Evolutionary conservation across 768 basidiomycete species (phyloP).

Genomic region (Coprinopsis strossmayeri): DNA sequence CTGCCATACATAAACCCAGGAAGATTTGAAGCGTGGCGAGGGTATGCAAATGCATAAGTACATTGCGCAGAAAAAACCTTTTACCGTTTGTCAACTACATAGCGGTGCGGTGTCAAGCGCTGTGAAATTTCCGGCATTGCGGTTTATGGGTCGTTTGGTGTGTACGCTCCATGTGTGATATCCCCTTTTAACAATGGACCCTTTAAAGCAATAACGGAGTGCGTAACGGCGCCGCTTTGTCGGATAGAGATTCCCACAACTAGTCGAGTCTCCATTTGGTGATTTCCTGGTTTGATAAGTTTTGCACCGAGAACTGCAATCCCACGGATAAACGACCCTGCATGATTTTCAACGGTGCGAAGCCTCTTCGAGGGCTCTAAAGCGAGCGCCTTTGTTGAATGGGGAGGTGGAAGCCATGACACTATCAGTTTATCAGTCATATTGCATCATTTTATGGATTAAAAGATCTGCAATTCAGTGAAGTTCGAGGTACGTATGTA

Average conservation of each 20-base stretch:
- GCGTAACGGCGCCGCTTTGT: neutral
- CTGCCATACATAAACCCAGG: too few relatives aligned
- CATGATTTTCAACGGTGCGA: neutral
- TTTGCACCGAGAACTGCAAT: too few relatives aligned
- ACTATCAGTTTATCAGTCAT: neutral
- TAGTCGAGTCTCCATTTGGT: neutral
- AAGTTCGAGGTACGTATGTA: neutral
- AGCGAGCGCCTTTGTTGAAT: neutral
- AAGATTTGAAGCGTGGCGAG: too few relatives aligned
- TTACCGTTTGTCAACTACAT: too few relatives aligned
- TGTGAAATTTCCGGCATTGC: neutral
- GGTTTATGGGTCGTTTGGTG: neutral
- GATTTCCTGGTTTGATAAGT: constrained; percentile 3
- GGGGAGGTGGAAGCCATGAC: neutral
- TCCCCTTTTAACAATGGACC: neutral
- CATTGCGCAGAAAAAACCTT: too few relatives aligned
- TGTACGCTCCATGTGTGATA: neutral
- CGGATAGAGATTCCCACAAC: neutral
- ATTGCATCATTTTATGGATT: neutral
- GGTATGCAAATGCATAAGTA: too few relatives aligned
- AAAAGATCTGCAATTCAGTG: neutral
- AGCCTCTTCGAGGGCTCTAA: neutral
- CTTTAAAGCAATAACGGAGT: neutral
- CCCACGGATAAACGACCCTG: too few relatives aligned
- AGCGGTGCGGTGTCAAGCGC: too few relatives aligned